Evolutionary conservation across 2,329 filamentous ascomycete genomes (phyloP).

Genomic region (Curvularia sp.): DNA sequence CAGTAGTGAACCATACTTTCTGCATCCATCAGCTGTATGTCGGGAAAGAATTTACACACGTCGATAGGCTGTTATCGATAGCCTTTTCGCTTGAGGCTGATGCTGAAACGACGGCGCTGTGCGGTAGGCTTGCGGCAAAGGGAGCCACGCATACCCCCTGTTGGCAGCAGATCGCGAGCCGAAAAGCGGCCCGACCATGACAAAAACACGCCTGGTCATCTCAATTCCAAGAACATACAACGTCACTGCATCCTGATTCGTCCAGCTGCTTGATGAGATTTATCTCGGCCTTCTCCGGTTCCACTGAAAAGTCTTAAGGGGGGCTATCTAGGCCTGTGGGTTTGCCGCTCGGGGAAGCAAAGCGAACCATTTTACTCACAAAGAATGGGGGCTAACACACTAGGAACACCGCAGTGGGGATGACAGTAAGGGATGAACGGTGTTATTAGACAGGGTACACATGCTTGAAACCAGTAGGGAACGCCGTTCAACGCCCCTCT

Average conservation of each 20-base stretch:
- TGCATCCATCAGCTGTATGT: constrained; percentile 15
- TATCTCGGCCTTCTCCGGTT: constrained; percentile 15
- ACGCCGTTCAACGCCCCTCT: constrained; percentile 10
- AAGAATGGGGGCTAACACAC: constrained; percentile 8
- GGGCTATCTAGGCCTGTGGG: constrained; percentile 3
- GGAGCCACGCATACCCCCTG: constrained; percentile 19
- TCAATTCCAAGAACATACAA: constrained; percentile 17
- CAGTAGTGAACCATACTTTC: constrained; percentile 9
- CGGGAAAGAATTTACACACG: constrained; percentile 18
- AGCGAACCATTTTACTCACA: not conserved
- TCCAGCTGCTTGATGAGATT: constrained; percentile 8
- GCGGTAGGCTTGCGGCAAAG: constrained; percentile 18
- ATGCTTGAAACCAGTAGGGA: constrained; percentile 8
- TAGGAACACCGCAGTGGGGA: not conserved
- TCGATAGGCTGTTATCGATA: constrained; percentile 28
- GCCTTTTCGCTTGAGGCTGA: constrained; percentile 15
- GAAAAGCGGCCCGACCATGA: constrained; percentile 18
- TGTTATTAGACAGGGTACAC: constrained; percentile 2
- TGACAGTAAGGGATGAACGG: constrained; percentile 3
- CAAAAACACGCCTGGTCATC: constrained; percentile 14
- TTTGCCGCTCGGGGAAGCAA: not conserved
- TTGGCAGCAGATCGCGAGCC: constrained; percentile 11
- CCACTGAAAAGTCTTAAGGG: constrained; percentile 9
- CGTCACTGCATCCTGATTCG: constrained; percentile 21
- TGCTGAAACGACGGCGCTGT: constrained; percentile 28